phyloP scores from a whole-genome alignment of 805 yeast species.

The Wickerhamomyces xylosicus region DNA sequence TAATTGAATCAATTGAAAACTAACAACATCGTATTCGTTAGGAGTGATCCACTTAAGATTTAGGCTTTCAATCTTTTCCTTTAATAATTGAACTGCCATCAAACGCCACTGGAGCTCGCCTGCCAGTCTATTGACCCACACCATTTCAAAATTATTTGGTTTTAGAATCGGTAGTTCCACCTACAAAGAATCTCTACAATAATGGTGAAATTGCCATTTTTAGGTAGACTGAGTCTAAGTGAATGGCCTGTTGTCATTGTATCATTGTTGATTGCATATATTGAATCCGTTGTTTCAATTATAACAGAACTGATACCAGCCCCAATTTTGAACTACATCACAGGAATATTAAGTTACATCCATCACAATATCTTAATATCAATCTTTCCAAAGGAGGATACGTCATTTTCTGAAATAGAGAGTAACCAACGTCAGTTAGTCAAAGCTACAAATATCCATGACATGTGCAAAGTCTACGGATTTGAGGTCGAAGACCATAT shows the following conservation, averaged over 20 bases:
- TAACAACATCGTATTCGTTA: no score
- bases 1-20: no score
- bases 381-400: slow-evolving; percentile 3
- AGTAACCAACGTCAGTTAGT: slow-evolving; percentile 9
- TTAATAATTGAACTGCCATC: no score
- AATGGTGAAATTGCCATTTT: slow-evolving; percentile 22
- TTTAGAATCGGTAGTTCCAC: no score
- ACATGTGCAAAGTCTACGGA: slow-evolving; percentile 60
- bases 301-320: slow-evolving; percentile 37
- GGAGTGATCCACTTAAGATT: no score
- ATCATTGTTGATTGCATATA: slow-evolving; percentile 37
- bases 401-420: slow-evolving; percentile 1
- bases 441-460: slow-evolving; percentile 38
- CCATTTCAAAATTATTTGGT: no score
- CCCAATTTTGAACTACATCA: slow-evolving; percentile 26
- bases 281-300: slow-evolving; percentile 35
- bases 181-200: no score
- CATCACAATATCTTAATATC: slow-evolving; percentile 12
- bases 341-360: slow-evolving; percentile 18
- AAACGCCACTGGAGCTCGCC: no score
- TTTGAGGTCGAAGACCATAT: slow-evolving; percentile 68
- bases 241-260: slow-evolving; percentile 40
- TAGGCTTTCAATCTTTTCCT: no score
- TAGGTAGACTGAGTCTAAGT: slow-evolving; percentile 33
- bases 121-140: no score